These are phyloP conservation scores for Sabuloglossum arenarium DNA, from an alignment of 495 filamentous ascomycete species.

Conservation along the genomic window DNA sequence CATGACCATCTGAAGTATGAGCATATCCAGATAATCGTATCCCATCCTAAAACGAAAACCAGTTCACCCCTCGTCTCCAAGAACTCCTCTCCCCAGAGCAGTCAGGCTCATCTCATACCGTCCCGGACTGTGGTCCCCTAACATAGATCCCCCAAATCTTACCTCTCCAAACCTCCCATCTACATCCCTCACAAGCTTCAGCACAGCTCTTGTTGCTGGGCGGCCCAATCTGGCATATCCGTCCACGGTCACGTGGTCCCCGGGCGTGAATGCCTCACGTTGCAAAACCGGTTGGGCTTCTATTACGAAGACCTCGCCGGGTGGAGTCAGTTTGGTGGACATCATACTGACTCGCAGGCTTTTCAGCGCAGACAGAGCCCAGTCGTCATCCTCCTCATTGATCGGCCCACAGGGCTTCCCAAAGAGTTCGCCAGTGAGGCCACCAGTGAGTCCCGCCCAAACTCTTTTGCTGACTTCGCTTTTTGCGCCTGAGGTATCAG, in stretches of 20 bases:
- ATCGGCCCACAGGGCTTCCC: slow-evolving; percentile 10
- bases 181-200: not conserved
- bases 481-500: slow-evolving; percentile 41
- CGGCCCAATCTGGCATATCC: not conserved
- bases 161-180: slow-evolving; percentile 2
- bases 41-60: too few relatives aligned
- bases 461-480: slow-evolving; percentile 43
- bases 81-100: not conserved
- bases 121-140: not conserved
- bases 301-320: slow-evolving; percentile 56
- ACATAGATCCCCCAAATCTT: not conserved
- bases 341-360: slow-evolving; percentile 46
- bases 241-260: not conserved
- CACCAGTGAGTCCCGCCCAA: slow-evolving; percentile 34
- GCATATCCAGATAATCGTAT: too few relatives aligned
- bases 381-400: slow-evolving; percentile 36
- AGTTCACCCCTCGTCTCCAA: not conserved
- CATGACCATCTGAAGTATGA: too few relatives aligned
- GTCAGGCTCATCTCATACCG: not conserved
- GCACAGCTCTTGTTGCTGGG: not conserved
- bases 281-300: slow-evolving; percentile 40
- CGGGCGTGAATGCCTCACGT: slow-evolving; percentile 30
- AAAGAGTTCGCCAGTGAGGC: slow-evolving; percentile 26
- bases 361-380: slow-evolving; percentile 49
- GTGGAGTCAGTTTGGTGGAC: slow-evolving; percentile 48